Conservation (phyloP, 148 eudicot species). For the Selenicereus undatus region DNA sequence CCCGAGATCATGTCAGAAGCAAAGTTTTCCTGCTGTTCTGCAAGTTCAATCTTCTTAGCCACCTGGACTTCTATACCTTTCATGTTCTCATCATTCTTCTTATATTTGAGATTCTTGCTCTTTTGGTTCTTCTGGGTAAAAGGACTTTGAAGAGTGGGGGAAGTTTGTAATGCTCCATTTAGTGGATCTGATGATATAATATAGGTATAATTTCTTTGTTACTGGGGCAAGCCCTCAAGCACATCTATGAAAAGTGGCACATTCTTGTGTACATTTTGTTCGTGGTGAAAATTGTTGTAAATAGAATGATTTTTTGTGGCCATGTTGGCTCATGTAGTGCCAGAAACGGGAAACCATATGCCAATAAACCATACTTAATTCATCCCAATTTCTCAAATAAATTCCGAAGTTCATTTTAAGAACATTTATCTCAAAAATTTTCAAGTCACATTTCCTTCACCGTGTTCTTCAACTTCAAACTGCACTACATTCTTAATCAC, state of each 20-base stretch:
- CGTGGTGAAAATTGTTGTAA: slow-evolving; percentile 9
- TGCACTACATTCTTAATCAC: too few relatives aligned
- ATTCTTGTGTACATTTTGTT: slow-evolving; percentile 14
- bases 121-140: neutral
- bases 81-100: neutral
- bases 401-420: too few relatives aligned
- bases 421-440: too few relatives aligned
- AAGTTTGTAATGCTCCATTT: slow-evolving; percentile 16
- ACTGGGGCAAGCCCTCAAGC: slow-evolving; percentile 10
- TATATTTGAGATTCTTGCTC: slow-evolving; percentile 6
- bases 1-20: slow-evolving; percentile 9
- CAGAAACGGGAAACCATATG: too few relatives aligned
- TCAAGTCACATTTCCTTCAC: too few relatives aligned
- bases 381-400: too few relatives aligned
- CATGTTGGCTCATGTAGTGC: neutral
- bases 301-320: slow-evolving; percentile 5
- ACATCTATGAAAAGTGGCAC: slow-evolving; percentile 3
- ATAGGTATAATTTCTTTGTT: slow-evolving; percentile 12
- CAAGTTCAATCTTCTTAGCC: neutral
- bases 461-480: too few relatives aligned
- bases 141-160: neutral
- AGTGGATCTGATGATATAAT: neutral
- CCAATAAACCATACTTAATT: too few relatives aligned
- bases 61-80: neutral
- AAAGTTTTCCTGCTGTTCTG: neutral